Conservation (phyloP, 2,329 filamentous ascomycete species). For the Gyromitra esculenta region DNA sequence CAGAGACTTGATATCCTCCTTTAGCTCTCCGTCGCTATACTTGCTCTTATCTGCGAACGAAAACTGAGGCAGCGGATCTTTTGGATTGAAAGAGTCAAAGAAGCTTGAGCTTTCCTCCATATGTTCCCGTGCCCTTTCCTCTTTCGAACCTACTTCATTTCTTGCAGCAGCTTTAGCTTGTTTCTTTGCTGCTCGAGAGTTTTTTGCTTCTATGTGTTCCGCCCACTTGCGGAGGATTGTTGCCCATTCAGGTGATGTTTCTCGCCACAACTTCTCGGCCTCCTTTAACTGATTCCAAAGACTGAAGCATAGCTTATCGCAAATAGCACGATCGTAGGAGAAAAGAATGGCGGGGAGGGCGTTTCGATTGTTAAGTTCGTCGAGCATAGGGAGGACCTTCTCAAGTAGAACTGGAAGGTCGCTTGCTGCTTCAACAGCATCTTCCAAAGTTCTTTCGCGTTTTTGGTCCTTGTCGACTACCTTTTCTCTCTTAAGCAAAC, state of each 20-base stretch:
- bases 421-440: slow-evolving; percentile 28
- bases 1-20: slow-evolving; percentile 63
- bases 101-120: slow-evolving; percentile 67
- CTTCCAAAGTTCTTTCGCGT: slow-evolving; percentile 13
- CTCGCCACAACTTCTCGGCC: slow-evolving; percentile 69
- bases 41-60: slow-evolving; percentile 73
- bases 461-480: not conserved
- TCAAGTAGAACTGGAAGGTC: slow-evolving; percentile 17
- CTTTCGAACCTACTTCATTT: slow-evolving; percentile 60
- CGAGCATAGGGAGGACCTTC: slow-evolving; percentile 67
- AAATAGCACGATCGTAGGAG: slow-evolving; percentile 75
- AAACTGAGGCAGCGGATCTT: slow-evolving; percentile 70
- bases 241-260: slow-evolving; percentile 69
- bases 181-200: slow-evolving; percentile 61
- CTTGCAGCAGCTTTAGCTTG: slow-evolving; percentile 58
- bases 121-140: slow-evolving; percentile 66
- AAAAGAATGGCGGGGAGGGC: slow-evolving; percentile 79
- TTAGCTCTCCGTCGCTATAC: slow-evolving; percentile 68
- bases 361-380: slow-evolving; percentile 69
- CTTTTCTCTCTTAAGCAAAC: not conserved
- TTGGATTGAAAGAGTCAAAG: slow-evolving; percentile 74
- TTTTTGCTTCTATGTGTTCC: slow-evolving; percentile 64
- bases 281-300: slow-evolving; percentile 67
- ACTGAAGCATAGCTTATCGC: slow-evolving; percentile 68
- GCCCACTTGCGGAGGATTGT: slow-evolving; percentile 69